Evolutionary conservation across 345 rosid species (phyloP).

Genomic region (Aquilaria malaccensis): DNA sequence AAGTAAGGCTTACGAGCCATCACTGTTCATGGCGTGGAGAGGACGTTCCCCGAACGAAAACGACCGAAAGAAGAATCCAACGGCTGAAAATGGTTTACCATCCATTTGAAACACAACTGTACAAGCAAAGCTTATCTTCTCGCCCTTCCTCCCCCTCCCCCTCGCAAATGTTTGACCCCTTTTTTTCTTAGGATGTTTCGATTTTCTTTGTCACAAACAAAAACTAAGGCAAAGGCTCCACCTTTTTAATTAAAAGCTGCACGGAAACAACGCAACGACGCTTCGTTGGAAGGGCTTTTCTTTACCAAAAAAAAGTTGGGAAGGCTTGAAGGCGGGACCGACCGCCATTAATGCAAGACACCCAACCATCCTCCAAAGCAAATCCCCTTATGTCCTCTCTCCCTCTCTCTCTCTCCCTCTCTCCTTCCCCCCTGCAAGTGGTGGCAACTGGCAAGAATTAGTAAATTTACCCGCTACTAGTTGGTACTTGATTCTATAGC

Average conservation of each 20-base stretch:
- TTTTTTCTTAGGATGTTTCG: conserved; percentile 5
- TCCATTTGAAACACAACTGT: not conserved
- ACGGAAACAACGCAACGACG: conserved; percentile 5
- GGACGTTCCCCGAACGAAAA: too few species aligned
- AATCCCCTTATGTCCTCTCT: not conserved
- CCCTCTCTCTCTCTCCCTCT: not conserved
- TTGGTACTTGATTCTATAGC: not conserved
- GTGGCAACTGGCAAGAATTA: not conserved
- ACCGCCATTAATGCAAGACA: conserved; percentile 30
- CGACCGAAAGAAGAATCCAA: conserved; percentile 18
- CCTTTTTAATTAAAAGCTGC: too few species aligned
- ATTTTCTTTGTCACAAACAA: conserved; percentile 1
- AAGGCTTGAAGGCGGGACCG: conserved; percentile 25
- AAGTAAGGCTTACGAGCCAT: too few species aligned
- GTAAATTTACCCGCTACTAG: not conserved
- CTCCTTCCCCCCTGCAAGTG: not conserved
- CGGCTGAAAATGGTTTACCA: conserved; percentile 28
- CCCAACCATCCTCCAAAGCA: conserved; percentile 10
- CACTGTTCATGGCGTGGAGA: too few species aligned
- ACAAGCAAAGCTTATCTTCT: conserved; percentile 23
- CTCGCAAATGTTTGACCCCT: too few species aligned
- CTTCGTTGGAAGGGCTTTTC: conserved; percentile 10
- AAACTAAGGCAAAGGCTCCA: not conserved
- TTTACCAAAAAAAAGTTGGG: too few species aligned
- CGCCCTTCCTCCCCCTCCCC: not conserved